Evolutionary conservation across 805 yeast genomes (phyloP), one percentile per base, ranked within the genome.

Genomic region (Metschnikowia santaceciliae): DNA sequence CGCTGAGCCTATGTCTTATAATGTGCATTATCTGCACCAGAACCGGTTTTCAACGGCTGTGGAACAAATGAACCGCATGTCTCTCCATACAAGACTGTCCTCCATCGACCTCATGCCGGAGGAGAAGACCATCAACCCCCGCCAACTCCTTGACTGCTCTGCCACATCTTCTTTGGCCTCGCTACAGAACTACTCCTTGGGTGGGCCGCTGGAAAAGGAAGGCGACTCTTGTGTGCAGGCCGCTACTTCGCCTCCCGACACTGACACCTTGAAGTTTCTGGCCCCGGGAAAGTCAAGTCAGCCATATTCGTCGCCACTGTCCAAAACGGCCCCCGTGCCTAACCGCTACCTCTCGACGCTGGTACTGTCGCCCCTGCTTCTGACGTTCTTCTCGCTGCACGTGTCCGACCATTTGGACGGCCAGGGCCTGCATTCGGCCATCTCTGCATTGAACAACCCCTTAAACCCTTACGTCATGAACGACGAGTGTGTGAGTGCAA

Each of bases 401-500:
- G 19, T 42, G 8, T 42, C 38, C n/a, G 51, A 50, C 10, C 44
- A 38, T 6, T 19, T 36, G 23, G 50, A 41, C 40, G 23, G n/a
- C 45, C 45, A 13, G 45, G 35, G 14, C 13, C 45, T 13, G 42
- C 42, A 6, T 30, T 23, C 37, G n/a, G 32, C 46, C 11, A 8
- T 38, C 22, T n/a, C 40, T 32, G 49, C 54, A 6, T 47, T 49
- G 42, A 48, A 54, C 40, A 51, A 46, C 46, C 54, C 56, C 4
- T 33, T 49, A 30, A 53, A 53, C 30, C 51, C 53, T 13, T 56
- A 52, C 43, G 62, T 60, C 37, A 68, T 71, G 70, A 71, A 71
- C 52, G 72, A 71, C 50, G 75, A 72, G 53, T 71, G 75, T 53
- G 66, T 68, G 48, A 65, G 67, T 50, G 75, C 75, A 26, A 71